Evolutionary conservation across 139 green algal genomes (phyloP).

Genomic region (Eudorina sp.): DNA sequence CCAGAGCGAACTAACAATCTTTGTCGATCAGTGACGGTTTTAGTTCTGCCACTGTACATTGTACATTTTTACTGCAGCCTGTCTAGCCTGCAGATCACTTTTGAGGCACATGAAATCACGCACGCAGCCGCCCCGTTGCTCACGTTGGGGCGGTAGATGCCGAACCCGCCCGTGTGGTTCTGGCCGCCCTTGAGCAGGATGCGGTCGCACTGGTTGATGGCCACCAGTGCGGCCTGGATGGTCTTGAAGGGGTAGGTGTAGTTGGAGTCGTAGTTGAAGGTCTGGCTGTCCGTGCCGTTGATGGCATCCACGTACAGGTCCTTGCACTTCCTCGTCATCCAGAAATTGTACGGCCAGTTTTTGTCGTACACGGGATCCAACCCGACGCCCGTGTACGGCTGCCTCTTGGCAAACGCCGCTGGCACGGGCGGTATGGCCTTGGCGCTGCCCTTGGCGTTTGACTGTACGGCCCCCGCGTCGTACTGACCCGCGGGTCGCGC

Average conservation of each 20-base stretch:
- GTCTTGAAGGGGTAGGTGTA: constrained; percentile 40
- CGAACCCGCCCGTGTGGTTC: constrained; percentile 14
- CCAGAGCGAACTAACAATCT: too few relatives aligned
- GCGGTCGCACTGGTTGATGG: constrained; percentile 44
- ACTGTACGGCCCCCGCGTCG: constrained; percentile 37
- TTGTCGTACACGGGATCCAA: constrained; percentile 13
- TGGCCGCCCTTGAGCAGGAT: constrained; percentile 34
- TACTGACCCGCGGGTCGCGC: background rate
- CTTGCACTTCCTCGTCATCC: constrained; percentile 21
- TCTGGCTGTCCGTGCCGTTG: constrained; percentile 19
- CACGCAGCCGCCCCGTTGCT: background rate
- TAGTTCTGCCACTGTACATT: too few relatives aligned
- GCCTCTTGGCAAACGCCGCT: background rate
- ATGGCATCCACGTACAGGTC: constrained; percentile 41
- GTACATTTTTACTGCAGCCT: too few relatives aligned
- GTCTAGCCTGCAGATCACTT: too few relatives aligned
- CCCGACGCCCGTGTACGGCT: background rate
- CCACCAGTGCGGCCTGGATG: background rate
- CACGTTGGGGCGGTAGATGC: constrained; percentile 36
- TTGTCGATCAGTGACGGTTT: too few relatives aligned
- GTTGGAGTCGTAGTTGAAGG: constrained; percentile 25
- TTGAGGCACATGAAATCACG: too few relatives aligned
- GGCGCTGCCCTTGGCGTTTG: background rate
- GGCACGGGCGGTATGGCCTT: constrained; percentile 32
- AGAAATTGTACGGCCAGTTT: constrained; percentile 40